Conservation (phyloP, 495 filamentous ascomycete species). For the Parathielavia appendiculata region DNA sequence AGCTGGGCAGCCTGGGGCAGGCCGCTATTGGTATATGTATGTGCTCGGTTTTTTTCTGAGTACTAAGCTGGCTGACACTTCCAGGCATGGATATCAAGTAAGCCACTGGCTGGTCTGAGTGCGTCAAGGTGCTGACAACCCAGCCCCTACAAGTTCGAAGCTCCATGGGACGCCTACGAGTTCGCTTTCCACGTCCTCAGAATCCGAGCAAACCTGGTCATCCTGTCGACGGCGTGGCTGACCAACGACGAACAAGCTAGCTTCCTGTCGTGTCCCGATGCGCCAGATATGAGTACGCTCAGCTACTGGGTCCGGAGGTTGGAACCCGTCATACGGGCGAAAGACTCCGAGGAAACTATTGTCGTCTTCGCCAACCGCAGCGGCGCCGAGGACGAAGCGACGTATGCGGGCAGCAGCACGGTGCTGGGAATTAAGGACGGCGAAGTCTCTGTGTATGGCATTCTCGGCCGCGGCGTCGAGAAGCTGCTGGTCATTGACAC, state of each 20-base stretch:
- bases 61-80: neutral
- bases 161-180: constrained; percentile 75
- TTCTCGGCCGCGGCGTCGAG: constrained; percentile 60
- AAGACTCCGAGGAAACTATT: constrained; percentile 57
- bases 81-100: constrained; percentile 66
- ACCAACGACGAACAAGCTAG: constrained; percentile 51
- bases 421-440: constrained; percentile 71
- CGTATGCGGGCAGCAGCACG: constrained; percentile 85
- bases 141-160: constrained; percentile 54
- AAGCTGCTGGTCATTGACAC: constrained; percentile 64
- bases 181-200: constrained; percentile 72
- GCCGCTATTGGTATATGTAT: constrained; percentile 86
- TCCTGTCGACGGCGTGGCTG: constrained; percentile 88
- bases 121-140: neutral
- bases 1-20: constrained; percentile 49
- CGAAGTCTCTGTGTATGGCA: constrained; percentile 59
- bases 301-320: constrained; percentile 83
- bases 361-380: constrained; percentile 81
- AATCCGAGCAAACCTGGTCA: constrained; percentile 61
- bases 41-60: constrained; percentile 25
- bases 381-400: constrained; percentile 61
- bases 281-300: constrained; percentile 75
- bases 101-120: constrained; percentile 8
- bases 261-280: constrained; percentile 37
- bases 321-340: constrained; percentile 60